Evolutionary conservation across 306 rosid species (phyloP).

Genomic region (Vigna angularis): DNA sequence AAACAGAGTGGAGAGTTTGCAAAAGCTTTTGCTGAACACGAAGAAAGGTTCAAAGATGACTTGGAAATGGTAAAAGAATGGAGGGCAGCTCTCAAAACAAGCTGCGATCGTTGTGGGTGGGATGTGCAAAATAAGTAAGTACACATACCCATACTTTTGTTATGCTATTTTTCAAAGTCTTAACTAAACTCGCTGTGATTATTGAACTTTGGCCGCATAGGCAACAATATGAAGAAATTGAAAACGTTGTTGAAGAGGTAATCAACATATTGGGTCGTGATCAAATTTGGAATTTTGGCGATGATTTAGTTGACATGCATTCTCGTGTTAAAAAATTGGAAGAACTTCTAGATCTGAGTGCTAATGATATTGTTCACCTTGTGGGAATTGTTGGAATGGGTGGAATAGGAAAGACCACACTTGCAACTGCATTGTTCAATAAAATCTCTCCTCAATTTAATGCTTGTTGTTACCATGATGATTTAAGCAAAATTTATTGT

Average conservation of each 20-base stretch:
- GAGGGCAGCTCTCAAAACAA: not conserved
- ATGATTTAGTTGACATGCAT: conserved; percentile 39
- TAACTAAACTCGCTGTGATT: not conserved
- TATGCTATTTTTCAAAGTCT: not conserved
- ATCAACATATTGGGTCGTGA: not conserved
- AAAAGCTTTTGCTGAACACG: not conserved
- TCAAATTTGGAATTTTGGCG: conserved; percentile 3
- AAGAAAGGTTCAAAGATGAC: too few relatives aligned
- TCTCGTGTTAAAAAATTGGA: conserved; percentile 24
- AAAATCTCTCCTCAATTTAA: conserved; percentile 9
- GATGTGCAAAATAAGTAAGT: conserved; percentile 31
- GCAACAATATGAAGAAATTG: not conserved
- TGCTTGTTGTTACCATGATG: not conserved
- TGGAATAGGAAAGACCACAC: conserved; percentile 45
- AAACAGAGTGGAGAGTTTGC: not conserved
- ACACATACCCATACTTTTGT: not conserved
- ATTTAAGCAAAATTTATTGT: not conserved
- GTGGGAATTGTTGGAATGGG: conserved; percentile 44
- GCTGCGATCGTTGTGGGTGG: not conserved
- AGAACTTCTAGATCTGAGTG: not conserved
- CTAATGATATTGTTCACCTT: conserved; percentile 10
- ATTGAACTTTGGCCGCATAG: not conserved
- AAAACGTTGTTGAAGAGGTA: not conserved
- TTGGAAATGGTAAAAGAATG: too few relatives aligned
- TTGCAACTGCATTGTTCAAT: not conserved